Base-by-base conservation (phyloP, 83 land plant species). In the Thuja plicata region DNA sequence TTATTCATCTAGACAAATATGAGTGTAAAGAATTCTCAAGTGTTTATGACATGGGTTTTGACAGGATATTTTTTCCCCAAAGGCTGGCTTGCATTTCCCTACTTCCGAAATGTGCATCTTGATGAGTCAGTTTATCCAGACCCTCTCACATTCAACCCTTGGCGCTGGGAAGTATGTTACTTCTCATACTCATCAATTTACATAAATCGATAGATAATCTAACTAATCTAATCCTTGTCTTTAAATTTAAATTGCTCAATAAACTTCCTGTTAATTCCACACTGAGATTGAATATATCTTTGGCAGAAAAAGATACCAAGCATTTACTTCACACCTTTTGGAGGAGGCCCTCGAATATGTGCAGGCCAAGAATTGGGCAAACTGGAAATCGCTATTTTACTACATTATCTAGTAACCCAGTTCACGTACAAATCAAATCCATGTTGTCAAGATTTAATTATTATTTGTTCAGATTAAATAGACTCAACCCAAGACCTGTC, bases 291-390 rank as follows among this genome's bases (percentile, higher is more conserved):
- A 66, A 8, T 66, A 15, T 21, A 5, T 19, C n/a, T 12, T 13
- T 76, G 79, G 79, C 79, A 76, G 79, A 76, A 76, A 35, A 76
- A 76, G 79, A 76, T 76, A 76, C 40, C 79, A 12, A 76, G 79
- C 10, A 76, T 34, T 19, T 76, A 76, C 40, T 76, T 12, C 4
- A 76, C 79, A 12, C 79, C 79, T 32, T 76, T 76, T 76, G 79
- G 38, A 76, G 79, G 79, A 76, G 79, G 79, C 5, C 38, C 30
- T 4, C 12, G 79, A 76, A 35, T 76, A 13, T 76, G 79, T 76
- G 79, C 79, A 76, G 79, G 79, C 40, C 79, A 76, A 27, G 79
- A 76, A 35, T 35, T 76, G 15, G 79, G 40, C 38, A 76, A 76
- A 17, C 79, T 76, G 3, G 79, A 76, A 35, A 30, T 76, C 6